Evolutionary conservation across 2,329 filamentous ascomycete genomes (phyloP).

Genomic region (Aureobasidium mangrovei): DNA sequence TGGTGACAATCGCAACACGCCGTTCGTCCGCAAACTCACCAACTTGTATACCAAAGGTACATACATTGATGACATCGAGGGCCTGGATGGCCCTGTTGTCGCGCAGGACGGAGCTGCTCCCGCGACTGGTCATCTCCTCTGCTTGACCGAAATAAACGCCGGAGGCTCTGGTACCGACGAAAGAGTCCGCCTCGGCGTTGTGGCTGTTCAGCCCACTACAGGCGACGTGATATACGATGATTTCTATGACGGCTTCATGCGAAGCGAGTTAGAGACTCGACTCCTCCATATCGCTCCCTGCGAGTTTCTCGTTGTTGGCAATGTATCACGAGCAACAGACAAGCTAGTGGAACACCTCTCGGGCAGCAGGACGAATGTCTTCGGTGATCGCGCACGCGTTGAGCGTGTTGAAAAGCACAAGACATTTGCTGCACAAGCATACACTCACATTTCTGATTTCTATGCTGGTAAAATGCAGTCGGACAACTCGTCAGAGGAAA

Average conservation of each 20-base stretch:
- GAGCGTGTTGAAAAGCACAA: slow-evolving; percentile 69
- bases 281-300: slow-evolving; percentile 90
- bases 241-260: slow-evolving; percentile 97
- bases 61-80: slow-evolving; percentile 88
- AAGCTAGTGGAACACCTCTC: slow-evolving; percentile 87
- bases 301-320: slow-evolving; percentile 87
- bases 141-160: slow-evolving; percentile 75
- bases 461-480: slow-evolving; percentile 78
- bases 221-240: slow-evolving; percentile 93
- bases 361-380: slow-evolving; percentile 79
- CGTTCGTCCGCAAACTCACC: slow-evolving; percentile 86
- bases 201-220: slow-evolving; percentile 91
- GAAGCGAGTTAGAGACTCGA: slow-evolving; percentile 91
- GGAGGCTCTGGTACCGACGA: slow-evolving; percentile 82
- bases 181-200: slow-evolving; percentile 80
- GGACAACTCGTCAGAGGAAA: slow-evolving; percentile 28
- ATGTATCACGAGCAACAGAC: slow-evolving; percentile 81
- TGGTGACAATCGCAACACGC: slow-evolving; percentile 86
- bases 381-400: slow-evolving; percentile 80
- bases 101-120: slow-evolving; percentile 49
- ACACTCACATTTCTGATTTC: slow-evolving; percentile 84
- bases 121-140: slow-evolving; percentile 79
- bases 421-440: slow-evolving; percentile 73
- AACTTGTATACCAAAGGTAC: slow-evolving; percentile 98
- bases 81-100: slow-evolving; percentile 51